Percentiles rank a stretch among this genome's conserved stretches.
These are phyloP conservation scores for Globomyces sp. DNA, from an alignment of 371 early-diverging fungal species.

Conservation along the genomic window DNA sequence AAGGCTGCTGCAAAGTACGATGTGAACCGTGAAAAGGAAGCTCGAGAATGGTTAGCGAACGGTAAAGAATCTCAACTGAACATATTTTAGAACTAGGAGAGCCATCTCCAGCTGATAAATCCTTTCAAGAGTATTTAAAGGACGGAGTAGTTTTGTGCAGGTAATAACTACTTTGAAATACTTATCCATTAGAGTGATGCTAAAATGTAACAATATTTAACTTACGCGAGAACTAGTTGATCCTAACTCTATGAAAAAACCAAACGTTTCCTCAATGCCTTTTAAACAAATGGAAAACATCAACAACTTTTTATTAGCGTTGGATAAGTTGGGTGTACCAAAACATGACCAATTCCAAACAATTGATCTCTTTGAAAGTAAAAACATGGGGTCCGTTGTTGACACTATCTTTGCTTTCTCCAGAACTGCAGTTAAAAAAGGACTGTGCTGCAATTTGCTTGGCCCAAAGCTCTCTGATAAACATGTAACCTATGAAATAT, in stretches of 20 bases:
- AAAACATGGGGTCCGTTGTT: conserved; percentile 70
- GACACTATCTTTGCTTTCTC: conserved; percentile 77
- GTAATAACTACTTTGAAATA: conserved; percentile 29
- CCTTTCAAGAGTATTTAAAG: conserved; percentile 68
- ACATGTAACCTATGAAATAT: conserved; percentile 35
- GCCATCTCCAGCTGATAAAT: conserved; percentile 46
- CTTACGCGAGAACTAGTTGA: neutral
- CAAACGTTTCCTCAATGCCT: conserved; percentile 65
- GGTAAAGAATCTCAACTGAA: neutral
- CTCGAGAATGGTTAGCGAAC: conserved; percentile 60
- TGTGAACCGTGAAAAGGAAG: conserved; percentile 38
- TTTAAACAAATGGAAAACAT: conserved; percentile 91
- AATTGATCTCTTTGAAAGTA: conserved; percentile 84
- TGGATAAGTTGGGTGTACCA: conserved; percentile 71
- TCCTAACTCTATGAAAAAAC: conserved; percentile 1
- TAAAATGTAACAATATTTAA: no score
- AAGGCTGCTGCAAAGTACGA: conserved; percentile 44
- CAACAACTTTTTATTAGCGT: conserved; percentile 70
- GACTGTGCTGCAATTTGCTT: conserved; percentile 48
- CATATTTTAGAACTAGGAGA: conserved; percentile 35
- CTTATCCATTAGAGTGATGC: no score
- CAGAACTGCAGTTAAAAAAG: conserved; percentile 71
- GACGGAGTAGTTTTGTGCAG: conserved; percentile 85
- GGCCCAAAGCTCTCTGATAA: conserved; percentile 79
- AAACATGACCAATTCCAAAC: conserved; percentile 87